Percentiles rank a stretch among this genome's conserved stretches.
phyloP scores from a whole-genome alignment of 2,329 filamentous ascomycete species.

The Gnomoniopsis smithogilvyi region DNA sequence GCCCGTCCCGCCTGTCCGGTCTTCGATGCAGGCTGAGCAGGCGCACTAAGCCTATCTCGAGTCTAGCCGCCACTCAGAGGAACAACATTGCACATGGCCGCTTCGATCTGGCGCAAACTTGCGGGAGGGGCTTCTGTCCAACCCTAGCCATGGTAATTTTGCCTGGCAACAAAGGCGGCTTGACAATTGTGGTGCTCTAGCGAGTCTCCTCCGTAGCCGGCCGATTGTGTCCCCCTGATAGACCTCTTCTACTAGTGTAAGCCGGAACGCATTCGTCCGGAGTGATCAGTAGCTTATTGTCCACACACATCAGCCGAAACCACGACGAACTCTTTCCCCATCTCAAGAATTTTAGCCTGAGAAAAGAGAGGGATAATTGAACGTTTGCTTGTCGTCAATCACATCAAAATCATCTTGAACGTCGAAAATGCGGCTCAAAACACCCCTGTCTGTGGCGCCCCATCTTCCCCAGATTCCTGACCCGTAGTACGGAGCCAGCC shows the following conservation, averaged over 20 bases:
- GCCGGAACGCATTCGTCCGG: neutral
- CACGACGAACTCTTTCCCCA: neutral
- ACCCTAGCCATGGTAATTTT: neutral
- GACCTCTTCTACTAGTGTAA: neutral
- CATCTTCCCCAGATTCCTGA: slow-evolving; percentile 4
- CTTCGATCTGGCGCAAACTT: neutral
- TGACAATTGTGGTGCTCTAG: too few species aligned
- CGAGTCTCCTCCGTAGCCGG: neutral
- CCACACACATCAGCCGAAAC: neutral
- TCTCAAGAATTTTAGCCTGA: too few species aligned
- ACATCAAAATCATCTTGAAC: neutral
- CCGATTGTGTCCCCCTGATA: neutral
- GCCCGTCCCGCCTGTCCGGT: too few species aligned
- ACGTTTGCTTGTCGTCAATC: neutral
- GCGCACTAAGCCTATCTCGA: neutral
- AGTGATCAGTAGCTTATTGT: neutral
- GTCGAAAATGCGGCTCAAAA: slow-evolving; percentile 9
- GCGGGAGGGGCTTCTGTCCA: neutral
- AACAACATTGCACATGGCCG: neutral
- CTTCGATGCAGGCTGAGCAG: neutral
- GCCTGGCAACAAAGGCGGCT: neutral
- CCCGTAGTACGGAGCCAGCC: neutral
- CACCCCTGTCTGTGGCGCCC: slow-evolving; percentile 4
- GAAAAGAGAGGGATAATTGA: neutral
- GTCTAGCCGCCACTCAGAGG: neutral